Evolutionary conservation across 2,329 filamentous ascomycete genomes (phyloP), one percentile per base, ranked within the genome.

Genomic region (Talaromyces rugulosus): DNA sequence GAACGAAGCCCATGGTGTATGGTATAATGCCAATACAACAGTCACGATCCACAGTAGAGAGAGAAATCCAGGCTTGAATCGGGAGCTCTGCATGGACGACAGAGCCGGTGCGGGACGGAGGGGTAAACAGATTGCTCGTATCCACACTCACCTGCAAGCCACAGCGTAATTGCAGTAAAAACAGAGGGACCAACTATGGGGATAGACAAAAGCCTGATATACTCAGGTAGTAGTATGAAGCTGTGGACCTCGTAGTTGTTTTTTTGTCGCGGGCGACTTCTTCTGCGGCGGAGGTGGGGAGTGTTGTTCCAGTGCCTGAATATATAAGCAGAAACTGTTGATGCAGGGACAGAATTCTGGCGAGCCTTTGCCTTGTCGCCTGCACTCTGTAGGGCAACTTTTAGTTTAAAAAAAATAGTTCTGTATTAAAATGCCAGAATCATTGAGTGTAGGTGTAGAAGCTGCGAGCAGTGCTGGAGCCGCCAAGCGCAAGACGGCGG

Each of bases 121-220:
- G 50, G 50, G 50, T 53, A 53, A 53, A 11, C 30, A 12, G 28
- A 53, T 53, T 53, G 50, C 50, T 53, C 16, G 28, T 30, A 53
- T 53, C 50, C 23, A 53, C 50, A 53, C 50, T 53, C 50, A 53
- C 50, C 50, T 53, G 50, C 28, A 53, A 53, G 50, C 50, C 50
- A 53, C 50, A 30, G 50, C 28, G 27, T 31, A 31, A 12, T 53
- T 28, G 27, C 27, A 53, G 30, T 27, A 53, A 31, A 31, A 31
- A 18, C 16, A n/a, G 1, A 14, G 14, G 23, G 30, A 5, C 3
- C 18, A n/a, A 11, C 5, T 27, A 11, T 27, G 16, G 8, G 3
- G n/a, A 14, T 47, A 11, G 18, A 47, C 3, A 47, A 2, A 47
- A 12, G 5, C 18, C 18, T 27, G n/a, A 18, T 47, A 14, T 6